Evolutionary conservation across 371 early-diverging fungal species (phyloP).

Genomic region (Basidiobolus meristosporus): DNA sequence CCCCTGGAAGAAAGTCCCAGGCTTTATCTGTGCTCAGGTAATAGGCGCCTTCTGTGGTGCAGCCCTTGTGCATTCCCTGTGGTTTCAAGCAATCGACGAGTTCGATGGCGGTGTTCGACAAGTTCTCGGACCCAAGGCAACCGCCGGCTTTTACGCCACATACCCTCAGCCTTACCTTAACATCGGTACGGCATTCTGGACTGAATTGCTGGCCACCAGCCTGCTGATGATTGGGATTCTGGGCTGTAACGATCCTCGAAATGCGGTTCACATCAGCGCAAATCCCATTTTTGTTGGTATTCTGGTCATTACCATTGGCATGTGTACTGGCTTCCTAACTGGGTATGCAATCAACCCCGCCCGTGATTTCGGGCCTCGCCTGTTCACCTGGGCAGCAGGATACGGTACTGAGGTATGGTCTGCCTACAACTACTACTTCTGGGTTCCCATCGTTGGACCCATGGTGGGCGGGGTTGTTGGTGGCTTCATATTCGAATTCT

Average conservation of each 20-base stretch:
- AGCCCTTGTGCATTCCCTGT: constrained; percentile 19
- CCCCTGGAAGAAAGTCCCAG: constrained; percentile 34
- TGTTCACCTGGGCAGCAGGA: constrained; percentile 61
- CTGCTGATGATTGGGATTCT: constrained; percentile 45
- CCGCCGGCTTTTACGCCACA: constrained; percentile 52
- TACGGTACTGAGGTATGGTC: constrained; percentile 56
- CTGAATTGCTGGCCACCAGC: constrained; percentile 61
- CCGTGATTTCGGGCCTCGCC: constrained; percentile 76
- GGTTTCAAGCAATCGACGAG: constrained; percentile 30
- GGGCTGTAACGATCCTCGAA: constrained; percentile 40
- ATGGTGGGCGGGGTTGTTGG: constrained; percentile 50
- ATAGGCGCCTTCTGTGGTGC: constrained; percentile 51
- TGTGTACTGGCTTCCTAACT: constrained; percentile 49
- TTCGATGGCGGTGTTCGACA: constrained; percentile 37
- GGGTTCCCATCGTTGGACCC: constrained; percentile 64
- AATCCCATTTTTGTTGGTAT: constrained; percentile 15
- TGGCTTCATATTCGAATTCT: constrained; percentile 31
- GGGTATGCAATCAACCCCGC: constrained; percentile 76
- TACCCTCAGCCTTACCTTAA: constrained; percentile 31
- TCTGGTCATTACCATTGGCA: constrained; percentile 37
- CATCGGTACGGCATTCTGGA: constrained; percentile 32
- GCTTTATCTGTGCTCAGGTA: constrained; percentile 34
- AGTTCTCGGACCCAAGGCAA: constrained; percentile 12
- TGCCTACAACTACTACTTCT: constrained; percentile 37
- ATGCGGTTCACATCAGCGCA: constrained; percentile 6